phyloP scores from a whole-genome alignment of 169 alveolate species.

The Plasmodium inui region DNA sequence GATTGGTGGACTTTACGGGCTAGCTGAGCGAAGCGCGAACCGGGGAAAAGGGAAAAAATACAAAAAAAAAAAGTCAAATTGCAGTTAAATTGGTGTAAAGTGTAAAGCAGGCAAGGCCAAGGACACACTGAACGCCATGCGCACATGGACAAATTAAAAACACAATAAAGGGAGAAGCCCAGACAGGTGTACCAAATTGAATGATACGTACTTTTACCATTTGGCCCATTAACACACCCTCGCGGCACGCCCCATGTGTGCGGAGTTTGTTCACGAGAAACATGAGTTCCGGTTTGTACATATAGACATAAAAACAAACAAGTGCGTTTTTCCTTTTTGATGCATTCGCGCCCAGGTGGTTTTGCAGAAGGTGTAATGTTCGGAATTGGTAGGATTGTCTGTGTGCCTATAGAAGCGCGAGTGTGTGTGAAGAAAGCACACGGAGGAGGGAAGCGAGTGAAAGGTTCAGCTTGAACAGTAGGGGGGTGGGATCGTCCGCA shows the following conservation, averaged over 20 bases:
- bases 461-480: background rate
- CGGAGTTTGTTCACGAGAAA: background rate
- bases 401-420: background rate
- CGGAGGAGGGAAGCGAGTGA: background rate
- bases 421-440: background rate
- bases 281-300: background rate
- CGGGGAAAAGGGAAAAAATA: background rate
- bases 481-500: background rate
- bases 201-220: background rate
- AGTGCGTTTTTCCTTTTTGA: background rate
- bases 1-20: background rate
- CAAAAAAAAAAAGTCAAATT: background rate
- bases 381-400: background rate
- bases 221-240: background rate
- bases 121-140: background rate
- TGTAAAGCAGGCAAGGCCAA: background rate
- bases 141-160: background rate
- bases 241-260: background rate
- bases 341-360: background rate
- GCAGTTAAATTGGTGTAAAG: background rate
- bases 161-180: background rate
- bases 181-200: background rate
- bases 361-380: background rate
- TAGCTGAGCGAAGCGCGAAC: background rate
- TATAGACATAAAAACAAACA: background rate